Evolutionary conservation across 1,284 basidiomycete genomes (phyloP), one percentile per base, ranked within the genome.

Genomic region (Trichosporon sp.): DNA sequence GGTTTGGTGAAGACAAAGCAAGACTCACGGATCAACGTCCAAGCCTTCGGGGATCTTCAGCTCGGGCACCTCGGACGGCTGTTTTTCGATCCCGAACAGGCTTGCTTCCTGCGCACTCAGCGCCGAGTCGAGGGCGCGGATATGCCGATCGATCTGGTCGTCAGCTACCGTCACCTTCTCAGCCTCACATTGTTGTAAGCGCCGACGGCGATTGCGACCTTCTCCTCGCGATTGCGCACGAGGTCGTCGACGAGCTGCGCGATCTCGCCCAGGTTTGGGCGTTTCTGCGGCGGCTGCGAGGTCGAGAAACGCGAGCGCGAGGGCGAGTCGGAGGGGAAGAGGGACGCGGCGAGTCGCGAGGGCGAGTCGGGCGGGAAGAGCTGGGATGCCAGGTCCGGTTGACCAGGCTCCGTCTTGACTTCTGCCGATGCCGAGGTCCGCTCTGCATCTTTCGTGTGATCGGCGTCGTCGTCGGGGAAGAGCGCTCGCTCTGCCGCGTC

Each of bases 101-200:
- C 79, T 78, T 2, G 81, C 76, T 72, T 84, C 81, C 66, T 84
- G 80, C 1, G 79, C 77, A 10, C 76, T 72, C 2, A 85, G 70
- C 10, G 86, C 86, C 0, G 80, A 83, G 76, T 87, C 86, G 21
- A 87, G 81, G 2, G 86, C 83, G n/a, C 86, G 81, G 66, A 86
- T 85, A 74, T 87, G 86, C 51, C 86, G 76, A 73, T 87, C 86
- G 48, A 87, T 83, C 80, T 83, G 77, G 6, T 31, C 11, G 21
- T 67, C 37, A 54, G 59, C 19, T n/a, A 26, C 26, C 19, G 19
- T 35, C 26, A 8, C 7, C 12, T 1, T 10, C 19, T 8, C 21
- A 75, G 38, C 82, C 26, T 72, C 51, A 82, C 83, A 38, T 81
- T 75, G 67, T 86, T 85, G 77, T 87, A 87, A 1, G 86, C 85